phyloP scores from a whole-genome alignment of 345 rosid genomes.

The Hibiscus trionum region DNA sequence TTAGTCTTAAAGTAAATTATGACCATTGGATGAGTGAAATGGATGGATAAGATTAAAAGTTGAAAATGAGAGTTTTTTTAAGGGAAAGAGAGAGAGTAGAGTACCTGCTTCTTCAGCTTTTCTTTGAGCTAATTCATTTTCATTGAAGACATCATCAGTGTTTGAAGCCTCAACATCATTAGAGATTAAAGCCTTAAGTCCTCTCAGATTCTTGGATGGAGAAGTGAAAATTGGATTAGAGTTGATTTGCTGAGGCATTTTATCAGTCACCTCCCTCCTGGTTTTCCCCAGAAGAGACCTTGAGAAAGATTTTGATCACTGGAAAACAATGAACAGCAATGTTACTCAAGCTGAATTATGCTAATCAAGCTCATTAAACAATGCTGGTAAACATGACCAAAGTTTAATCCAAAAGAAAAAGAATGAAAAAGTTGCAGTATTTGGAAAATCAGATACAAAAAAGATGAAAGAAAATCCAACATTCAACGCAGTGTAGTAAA shows the following conservation, averaged over 20 bases:
- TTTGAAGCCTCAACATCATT: conserved; percentile 31
- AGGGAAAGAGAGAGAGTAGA: background rate
- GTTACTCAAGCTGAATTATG: background rate
- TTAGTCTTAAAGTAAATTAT: no score
- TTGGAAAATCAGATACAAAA: background rate
- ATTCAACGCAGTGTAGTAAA: no score
- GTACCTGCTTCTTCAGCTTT: conserved; percentile 98
- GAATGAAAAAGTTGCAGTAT: background rate
- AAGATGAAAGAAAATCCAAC: no score
- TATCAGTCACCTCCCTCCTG: background rate
- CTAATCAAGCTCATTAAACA: background rate
- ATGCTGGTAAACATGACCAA: background rate
- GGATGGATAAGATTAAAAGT: no score
- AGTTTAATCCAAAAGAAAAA: background rate
- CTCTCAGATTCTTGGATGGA: conserved; percentile 52
- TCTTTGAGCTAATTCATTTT: conserved; percentile 71
- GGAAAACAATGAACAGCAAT: background rate
- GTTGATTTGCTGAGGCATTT: conserved; percentile 62
- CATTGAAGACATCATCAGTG: conserved; percentile 49
- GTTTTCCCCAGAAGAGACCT: background rate
- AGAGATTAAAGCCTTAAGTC: conserved; percentile 37
- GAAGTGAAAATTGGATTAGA: conserved; percentile 25
- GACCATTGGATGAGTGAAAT: no score
- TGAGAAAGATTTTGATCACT: background rate
- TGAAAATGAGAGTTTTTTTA: no score